Base-by-base conservation (phyloP, 805 yeast genomes). In the Nakazawaea ishiwadae region DNA sequence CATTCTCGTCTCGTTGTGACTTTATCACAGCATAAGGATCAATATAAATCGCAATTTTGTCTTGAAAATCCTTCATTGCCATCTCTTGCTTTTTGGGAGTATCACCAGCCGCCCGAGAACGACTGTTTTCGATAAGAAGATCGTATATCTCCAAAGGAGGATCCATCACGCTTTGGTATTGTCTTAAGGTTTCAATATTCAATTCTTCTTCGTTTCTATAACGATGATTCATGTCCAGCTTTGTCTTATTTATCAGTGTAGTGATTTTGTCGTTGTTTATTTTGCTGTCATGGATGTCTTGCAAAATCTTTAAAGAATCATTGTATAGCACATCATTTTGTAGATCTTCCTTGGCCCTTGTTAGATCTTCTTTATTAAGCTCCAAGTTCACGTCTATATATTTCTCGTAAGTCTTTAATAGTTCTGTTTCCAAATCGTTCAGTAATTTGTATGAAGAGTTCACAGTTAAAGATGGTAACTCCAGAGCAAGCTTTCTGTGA, bases 1-100 rank as follows among this genome's bases (percentile, higher is more conserved):
- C 79, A 10, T 53, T 59, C 1, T 55, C 60, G 5, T 59, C 67
- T 12, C n/a, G n/a, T n/a, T 66, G 72, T 12, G 48, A 44, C 8
- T 43, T 30, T 7, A 42, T 23, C 19, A 42, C 45, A 2, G 27
- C 28, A 30, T 19, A 34, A 3, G 45, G 45, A 29, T 37, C 38
- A 4, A 37, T 21, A 21, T 42, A 42, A 9, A 42, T 32, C 4
- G 37, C 9, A 2, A 37, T 9, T 10, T n/a, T 23, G 19, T 42
- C 38, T n/a, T 33, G 19, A 7, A 39, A 11, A 18, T 24, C 32
- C 15, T 17, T 21, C 9, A 18, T 16, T 3, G 20, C 35, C 10
- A 17, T 2, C 4, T 32, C 26, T 16, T 20, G 4, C 41, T 30
- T 9, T 16, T 7, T 23, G 4, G 12, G 10, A 24, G 5, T 17